Conservation (phyloP, 2,329 filamentous ascomycete genomes). For the Venturia carpophila region DNA sequence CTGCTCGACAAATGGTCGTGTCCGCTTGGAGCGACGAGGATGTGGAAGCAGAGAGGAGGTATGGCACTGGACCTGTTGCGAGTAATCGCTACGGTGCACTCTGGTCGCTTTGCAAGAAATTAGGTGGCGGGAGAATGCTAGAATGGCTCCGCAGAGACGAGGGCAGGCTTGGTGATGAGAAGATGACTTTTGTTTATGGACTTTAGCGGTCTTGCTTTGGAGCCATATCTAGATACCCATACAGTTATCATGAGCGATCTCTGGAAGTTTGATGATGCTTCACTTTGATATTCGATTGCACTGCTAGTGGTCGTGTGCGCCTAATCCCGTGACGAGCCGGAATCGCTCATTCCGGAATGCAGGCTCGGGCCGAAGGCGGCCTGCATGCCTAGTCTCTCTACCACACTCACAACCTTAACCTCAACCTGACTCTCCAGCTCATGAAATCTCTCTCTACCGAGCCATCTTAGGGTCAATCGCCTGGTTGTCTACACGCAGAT, state of each 20-base stretch:
- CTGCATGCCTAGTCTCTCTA: neutral
- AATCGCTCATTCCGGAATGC: neutral
- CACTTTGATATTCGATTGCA: too few species aligned
- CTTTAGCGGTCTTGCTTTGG: slow-evolving; percentile 19
- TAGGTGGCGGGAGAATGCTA: slow-evolving; percentile 20
- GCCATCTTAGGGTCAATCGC: neutral
- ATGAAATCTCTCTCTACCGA: neutral
- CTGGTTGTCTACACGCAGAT: neutral
- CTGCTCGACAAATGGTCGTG: slow-evolving; percentile 26
- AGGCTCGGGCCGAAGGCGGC: neutral
- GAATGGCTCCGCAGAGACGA: slow-evolving; percentile 31
- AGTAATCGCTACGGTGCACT: slow-evolving; percentile 27
- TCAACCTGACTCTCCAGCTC: neutral
- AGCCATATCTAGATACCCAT: neutral
- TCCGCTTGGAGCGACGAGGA: slow-evolving; percentile 31
- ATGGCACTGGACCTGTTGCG: slow-evolving; percentile 27
- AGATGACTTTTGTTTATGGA: slow-evolving; percentile 40
- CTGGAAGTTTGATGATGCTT: neutral
- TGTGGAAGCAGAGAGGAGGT: slow-evolving; percentile 31
- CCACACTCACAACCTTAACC: neutral
- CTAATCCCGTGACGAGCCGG: neutral
- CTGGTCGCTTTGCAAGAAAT: slow-evolving; percentile 26
- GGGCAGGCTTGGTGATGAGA: slow-evolving; percentile 38
- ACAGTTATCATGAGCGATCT: neutral
- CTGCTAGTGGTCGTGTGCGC: neutral